A percentile compares a stretch with the other conserved stretches of the same genome.
These are phyloP conservation scores for Tolypocladium album DNA, from an alignment of 2,329 filamentous ascomycete genomes.

Conservation along the genomic window DNA sequence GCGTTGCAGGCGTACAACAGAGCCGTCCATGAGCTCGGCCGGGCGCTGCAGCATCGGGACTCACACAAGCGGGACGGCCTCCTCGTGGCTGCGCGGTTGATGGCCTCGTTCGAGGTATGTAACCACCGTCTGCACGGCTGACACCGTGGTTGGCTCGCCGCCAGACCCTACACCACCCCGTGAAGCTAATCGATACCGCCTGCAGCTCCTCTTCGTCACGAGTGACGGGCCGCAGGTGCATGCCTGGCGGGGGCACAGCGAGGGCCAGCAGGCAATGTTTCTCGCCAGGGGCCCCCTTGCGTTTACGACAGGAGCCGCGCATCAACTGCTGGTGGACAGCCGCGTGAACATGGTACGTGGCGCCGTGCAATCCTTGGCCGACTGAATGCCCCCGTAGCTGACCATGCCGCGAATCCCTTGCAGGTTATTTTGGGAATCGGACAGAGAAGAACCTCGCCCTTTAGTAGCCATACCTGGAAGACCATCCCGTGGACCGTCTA, in stretches of 20 bases:
- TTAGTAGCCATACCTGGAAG: neutral
- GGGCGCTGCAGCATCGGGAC: neutral
- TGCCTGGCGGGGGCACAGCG: neutral
- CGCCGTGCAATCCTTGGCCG: neutral
- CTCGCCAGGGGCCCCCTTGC: neutral
- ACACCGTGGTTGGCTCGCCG: no score
- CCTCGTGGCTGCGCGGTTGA: neutral
- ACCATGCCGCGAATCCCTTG: neutral
- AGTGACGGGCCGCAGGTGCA: neutral
- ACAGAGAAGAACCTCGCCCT: neutral
- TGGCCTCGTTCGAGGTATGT: neutral
- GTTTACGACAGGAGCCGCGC: neutral
- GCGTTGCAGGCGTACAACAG: neutral
- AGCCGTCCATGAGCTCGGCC: neutral
- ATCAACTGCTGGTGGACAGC: neutral
- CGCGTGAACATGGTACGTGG: neutral
- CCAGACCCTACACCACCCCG: neutral
- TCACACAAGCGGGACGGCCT: neutral
- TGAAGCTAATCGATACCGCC: neutral
- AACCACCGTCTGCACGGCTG: neutral
- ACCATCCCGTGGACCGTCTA: neutral
- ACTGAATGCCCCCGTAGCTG: neutral
- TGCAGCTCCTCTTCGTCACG: neutral
- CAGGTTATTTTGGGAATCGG: neutral
- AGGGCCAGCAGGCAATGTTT: neutral